These are phyloP conservation scores for Phytophthora brassicae DNA, from an alignment of 352 stramenopile species.

Conservation along the genomic window DNA sequence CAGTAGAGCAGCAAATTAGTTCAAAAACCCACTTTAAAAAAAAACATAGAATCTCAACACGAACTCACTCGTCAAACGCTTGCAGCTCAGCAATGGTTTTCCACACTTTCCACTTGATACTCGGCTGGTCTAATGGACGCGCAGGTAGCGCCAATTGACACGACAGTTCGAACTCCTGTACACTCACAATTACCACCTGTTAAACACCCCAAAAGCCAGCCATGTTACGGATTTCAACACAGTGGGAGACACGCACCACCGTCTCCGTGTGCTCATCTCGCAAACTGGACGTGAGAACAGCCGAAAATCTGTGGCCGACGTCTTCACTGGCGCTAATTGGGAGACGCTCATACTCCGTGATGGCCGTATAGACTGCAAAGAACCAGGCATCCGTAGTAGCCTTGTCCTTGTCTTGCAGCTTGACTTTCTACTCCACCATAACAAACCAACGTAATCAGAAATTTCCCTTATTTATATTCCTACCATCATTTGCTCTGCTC, in stretches of 20 bases:
- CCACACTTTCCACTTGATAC: slow-evolving; percentile 80
- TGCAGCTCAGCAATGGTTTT: slow-evolving; percentile 70
- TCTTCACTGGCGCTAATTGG: slow-evolving; percentile 42
- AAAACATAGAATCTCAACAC: too few species aligned
- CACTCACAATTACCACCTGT: slow-evolving; percentile 8
- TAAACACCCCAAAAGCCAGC: slow-evolving; percentile 19
- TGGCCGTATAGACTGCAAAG: slow-evolving; percentile 70
- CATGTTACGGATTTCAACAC: slow-evolving; percentile 6
- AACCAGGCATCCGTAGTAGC: slow-evolving; percentile 81
- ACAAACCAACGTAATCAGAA: neutral
- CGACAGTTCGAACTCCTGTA: slow-evolving; percentile 72
- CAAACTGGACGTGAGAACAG: slow-evolving; percentile 53
- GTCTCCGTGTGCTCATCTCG: slow-evolving; percentile 62
- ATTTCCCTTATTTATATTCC: too few species aligned
- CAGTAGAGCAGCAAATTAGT: slow-evolving; percentile 10
- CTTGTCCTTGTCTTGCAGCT: slow-evolving; percentile 79
- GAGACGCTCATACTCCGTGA: slow-evolving; percentile 61
- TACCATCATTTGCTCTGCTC: slow-evolving; percentile 7
- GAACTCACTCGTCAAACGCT: slow-evolving; percentile 66
- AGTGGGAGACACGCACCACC: slow-evolving; percentile 35
- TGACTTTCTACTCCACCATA: slow-evolving; percentile 50
- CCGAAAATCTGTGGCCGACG: slow-evolving; percentile 51
- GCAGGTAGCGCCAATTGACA: slow-evolving; percentile 63
- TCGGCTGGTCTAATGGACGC: slow-evolving; percentile 59
- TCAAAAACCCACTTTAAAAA: neutral